Base-by-base conservation (phyloP, 192 early-diverging fungal genomes). In the Dispira simplex region DNA sequence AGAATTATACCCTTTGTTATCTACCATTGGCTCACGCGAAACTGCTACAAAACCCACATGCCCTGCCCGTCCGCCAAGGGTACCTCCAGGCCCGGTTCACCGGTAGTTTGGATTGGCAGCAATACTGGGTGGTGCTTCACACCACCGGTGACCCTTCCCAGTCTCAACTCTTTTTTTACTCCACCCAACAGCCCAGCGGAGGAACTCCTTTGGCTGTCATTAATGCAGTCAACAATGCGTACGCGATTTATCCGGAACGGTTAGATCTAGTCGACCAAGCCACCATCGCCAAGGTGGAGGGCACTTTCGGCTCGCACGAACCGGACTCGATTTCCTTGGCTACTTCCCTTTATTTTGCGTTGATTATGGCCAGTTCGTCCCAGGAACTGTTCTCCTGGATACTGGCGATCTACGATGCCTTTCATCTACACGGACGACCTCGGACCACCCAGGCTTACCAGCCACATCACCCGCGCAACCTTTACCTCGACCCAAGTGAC, bases 1-100 rank as follows among this genome's bases (percentile, higher is more conserved):
- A 90, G 70, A 79, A 83, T 57, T 90, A 86, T 52, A 85, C 89
- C 11, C 69, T 76, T 11, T 79, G 77, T 0, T 56, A 56, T 20
- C 16, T 56, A 13, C 20, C 54, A 20, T 13, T 13, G 13, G 54
- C 54, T 20, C 54, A 56, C 20, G 13, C 25, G 10, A 20, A 3
- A 3, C 54, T 56, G 54, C 54, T 56, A 27, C 54, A 56, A 26
- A 20, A 13, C 54, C 54, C 16, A 20, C 48, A 51, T 2, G 25
- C 23, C n/a, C 27, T 26, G 3, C 54, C 54, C 20, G 25, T 26
- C 23, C 54, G 54, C 39, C 78, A 80, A 62, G 82, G 82, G 1
- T 73, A 71, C 67, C 62, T 84, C 18, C 79, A 79, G 53, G 82
- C 79, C 21, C 71, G 73, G 53, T 80, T 81, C 46, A 69, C 67